Evolutionary conservation across 495 filamentous ascomycete genomes (phyloP).

Genomic region (Penicillium roqueforti): DNA sequence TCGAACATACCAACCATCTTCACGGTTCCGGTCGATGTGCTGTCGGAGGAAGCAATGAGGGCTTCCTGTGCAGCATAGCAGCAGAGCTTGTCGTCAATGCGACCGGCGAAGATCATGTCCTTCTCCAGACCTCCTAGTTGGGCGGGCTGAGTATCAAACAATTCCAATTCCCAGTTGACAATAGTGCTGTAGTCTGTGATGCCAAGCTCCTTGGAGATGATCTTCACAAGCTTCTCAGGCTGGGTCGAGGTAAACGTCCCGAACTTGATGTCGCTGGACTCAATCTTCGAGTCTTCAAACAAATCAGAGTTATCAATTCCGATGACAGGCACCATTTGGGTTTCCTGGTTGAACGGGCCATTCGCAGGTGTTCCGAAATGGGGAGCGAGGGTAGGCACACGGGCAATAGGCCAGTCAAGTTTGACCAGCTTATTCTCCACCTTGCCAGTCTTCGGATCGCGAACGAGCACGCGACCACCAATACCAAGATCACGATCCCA

Average conservation of each 20-base stretch:
- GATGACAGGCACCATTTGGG: slow-evolving; percentile 90
- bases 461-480: slow-evolving; percentile 82
- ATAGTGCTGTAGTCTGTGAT: slow-evolving; percentile 67
- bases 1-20: slow-evolving; percentile 90
- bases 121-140: slow-evolving; percentile 80
- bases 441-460: slow-evolving; percentile 67
- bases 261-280: slow-evolving; percentile 30
- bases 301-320: slow-evolving; percentile 75
- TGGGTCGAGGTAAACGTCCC: slow-evolving; percentile 76
- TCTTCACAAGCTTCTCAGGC: slow-evolving; percentile 74
- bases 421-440: slow-evolving; percentile 80
- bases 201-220: slow-evolving; percentile 69
- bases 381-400: slow-evolving; percentile 87
- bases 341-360: slow-evolving; percentile 82
- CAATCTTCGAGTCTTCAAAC: slow-evolving; percentile 22
- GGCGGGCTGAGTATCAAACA: slow-evolving; percentile 87
- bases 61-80: slow-evolving; percentile 87
- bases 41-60: slow-evolving; percentile 62
- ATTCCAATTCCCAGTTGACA: slow-evolving; percentile 95
- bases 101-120: slow-evolving; percentile 91
- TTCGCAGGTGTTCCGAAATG: slow-evolving; percentile 82
- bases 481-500: slow-evolving; percentile 92
- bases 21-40: slow-evolving; percentile 54
- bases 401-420: slow-evolving; percentile 87
- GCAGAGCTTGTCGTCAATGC: slow-evolving; percentile 97